Conservation (phyloP, 768 basidiomycete genomes). For the Mycena vitilis region DNA sequence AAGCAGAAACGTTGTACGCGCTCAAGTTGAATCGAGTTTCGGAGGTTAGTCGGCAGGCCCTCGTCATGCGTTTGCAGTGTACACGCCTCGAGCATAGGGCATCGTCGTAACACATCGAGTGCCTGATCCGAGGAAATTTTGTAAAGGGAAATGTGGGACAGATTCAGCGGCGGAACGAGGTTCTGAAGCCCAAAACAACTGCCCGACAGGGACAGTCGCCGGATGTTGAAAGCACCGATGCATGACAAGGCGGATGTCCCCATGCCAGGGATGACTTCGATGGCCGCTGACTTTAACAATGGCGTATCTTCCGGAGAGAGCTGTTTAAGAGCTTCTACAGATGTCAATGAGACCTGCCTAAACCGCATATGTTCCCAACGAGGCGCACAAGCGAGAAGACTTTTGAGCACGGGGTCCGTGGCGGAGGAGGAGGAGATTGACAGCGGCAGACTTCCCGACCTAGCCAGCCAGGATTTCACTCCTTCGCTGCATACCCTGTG, state of each 20-base stretch:
- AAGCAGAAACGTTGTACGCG: background rate
- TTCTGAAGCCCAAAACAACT: background rate
- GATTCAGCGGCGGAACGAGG: background rate
- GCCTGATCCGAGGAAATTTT: background rate
- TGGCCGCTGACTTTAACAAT: background rate
- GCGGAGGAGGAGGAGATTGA: background rate
- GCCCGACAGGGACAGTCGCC: background rate
- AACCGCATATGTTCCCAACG: background rate
- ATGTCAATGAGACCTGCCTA: background rate
- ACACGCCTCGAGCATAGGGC: background rate
- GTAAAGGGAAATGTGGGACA: background rate
- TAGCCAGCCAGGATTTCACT: conserved; percentile 1
- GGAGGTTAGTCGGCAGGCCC: background rate
- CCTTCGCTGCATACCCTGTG: background rate
- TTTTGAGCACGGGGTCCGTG: background rate
- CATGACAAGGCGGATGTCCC: background rate
- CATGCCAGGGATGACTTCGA: background rate
- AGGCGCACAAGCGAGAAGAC: background rate
- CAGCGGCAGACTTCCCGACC: conserved; percentile 2
- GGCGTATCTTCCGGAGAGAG: background rate
- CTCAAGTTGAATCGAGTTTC: background rate
- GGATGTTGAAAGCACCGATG: background rate
- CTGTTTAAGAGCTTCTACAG: background rate
- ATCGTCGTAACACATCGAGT: background rate
- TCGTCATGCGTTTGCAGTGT: background rate